Evolutionary conservation across 2,329 filamentous ascomycete genomes (phyloP), one percentile per base, ranked within the genome.

Genomic region (Raffaelea arxii): DNA sequence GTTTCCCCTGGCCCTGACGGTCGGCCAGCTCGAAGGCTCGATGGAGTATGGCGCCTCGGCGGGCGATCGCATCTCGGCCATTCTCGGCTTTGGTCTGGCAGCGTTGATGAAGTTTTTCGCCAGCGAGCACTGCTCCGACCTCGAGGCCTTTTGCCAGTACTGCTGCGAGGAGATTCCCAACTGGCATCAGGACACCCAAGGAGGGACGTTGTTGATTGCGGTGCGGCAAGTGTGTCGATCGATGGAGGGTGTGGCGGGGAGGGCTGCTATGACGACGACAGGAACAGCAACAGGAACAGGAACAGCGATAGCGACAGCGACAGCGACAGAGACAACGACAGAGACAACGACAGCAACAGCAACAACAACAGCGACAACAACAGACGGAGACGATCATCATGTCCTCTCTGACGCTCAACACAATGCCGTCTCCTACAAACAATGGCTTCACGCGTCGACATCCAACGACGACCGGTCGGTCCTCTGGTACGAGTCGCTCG

Each of bases 221-320:
- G 70, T 82, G 4, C 69, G 82, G 43, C 85, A 90, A 58, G 72
- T 77, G 22, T 76, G 74, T 43, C 76, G 83, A 42, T 82, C 86
- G 21, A 64, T 90, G 19, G 83, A 88, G 59, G 86, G 86, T 46
- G 90, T 88, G 61, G n/a, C n/a, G n/a, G n/a, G n/a, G n/a, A n/a
- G n/a, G n/a, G n/a, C n/a, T n/a, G n/a, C n/a, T n/a, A n/a, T n/a
- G n/a, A n/a, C n/a, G n/a, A n/a, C n/a, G n/a, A n/a, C n/a, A n/a
- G n/a, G n/a, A n/a, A n/a, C n/a, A n/a, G n/a, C n/a, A n/a, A n/a
- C n/a, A n/a, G n/a, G n/a, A n/a, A n/a, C n/a, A n/a, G n/a, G n/a
- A n/a, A n/a, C n/a, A n/a, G n/a, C n/a, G n/a, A n/a, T n/a, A n/a
- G n/a, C n/a, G n/a, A n/a, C n/a, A n/a, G n/a, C n/a, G n/a, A n/a